Percentiles rank a stretch among this genome's conserved stretches.
phyloP scores from a whole-genome alignment of 805 yeast genomes.

The Ogataea glucozyma region DNA sequence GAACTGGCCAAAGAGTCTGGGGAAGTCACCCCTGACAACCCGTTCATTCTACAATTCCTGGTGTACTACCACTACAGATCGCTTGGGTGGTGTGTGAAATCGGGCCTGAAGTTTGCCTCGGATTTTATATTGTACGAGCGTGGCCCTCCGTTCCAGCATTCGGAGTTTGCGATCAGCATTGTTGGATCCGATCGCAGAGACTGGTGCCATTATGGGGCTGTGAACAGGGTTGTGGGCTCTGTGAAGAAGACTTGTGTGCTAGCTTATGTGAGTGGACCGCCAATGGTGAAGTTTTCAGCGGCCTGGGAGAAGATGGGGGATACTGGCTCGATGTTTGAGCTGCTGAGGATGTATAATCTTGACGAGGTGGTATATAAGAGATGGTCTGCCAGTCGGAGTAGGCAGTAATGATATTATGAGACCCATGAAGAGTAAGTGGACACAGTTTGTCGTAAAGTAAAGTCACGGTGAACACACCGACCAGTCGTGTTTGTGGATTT shows the following conservation, averaged over 20 bases:
- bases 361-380: constrained; percentile 71
- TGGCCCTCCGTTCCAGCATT: constrained; percentile 96
- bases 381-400: constrained; percentile 83
- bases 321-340: constrained; percentile 22
- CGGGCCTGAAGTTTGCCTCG: constrained; percentile 92
- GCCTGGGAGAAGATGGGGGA: constrained; percentile 14
- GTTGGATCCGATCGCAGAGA: constrained; percentile 10
- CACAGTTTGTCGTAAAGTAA: too few relatives aligned
- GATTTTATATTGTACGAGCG: constrained; percentile 78
- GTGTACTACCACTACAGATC: constrained; percentile 87
- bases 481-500: too few relatives aligned
- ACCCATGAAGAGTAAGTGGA: too few relatives aligned
- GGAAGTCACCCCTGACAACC: constrained; percentile 29
- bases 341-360: constrained; percentile 49
- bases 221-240: constrained; percentile 80
- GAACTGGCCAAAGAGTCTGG: constrained; percentile 17
- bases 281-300: constrained; percentile 31
- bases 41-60: constrained; percentile 57
- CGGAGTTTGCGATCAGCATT: constrained; percentile 68
- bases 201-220: constrained; percentile 66
- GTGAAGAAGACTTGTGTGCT: constrained; percentile 79
- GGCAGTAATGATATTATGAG: constrained; percentile 57
- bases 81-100: constrained; percentile 90
- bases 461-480: too few relatives aligned
- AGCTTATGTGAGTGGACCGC: constrained; percentile 62